Base-by-base conservation (phyloP, 805 yeast species). In the Spathaspora girioi region DNA sequence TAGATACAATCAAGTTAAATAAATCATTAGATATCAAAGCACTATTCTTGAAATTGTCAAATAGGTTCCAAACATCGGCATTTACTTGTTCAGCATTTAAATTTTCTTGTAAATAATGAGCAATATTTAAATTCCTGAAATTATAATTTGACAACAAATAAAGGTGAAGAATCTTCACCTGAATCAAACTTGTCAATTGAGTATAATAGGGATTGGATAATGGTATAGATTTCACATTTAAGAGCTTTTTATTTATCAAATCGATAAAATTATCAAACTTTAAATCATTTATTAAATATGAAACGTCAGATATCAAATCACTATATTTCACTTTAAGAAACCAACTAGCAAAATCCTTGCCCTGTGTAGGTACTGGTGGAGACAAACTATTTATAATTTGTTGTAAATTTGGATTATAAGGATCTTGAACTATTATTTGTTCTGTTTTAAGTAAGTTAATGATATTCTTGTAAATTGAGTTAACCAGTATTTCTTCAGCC, bases 271-370 rank as follows among this genome's bases (percentile, higher is more conserved):
- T 57, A 18, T 54, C 49, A 15, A 51, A 53, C 9, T 51, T 51
- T 4, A 42, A 40, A 14, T 53, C 45, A 2, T 52, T 58, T 11
- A 58, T 52, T 10, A 71, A 53, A 45, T 58, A 61, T 51, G 64
- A 68, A 50, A 61, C 67, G 54, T 73, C 77, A 8, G 69, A 62
- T 32, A 54, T 48, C 27, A 73, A 54, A 54, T 74, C 78, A 27
- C 61, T 57, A 48, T 64, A 66, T 54, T 64, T 69, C 47, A 68
- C 52, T 50, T 60, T 61, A 12, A 63, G 52, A 44, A 27, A 53
- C 15, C 17, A 27, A 41, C 38, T 35, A 12, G 38, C 35, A 17
- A 32, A 51, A n/a, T 48, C 45, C 9, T 23, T 27, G n/a, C 32
- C 46, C 11, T 41, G 20, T 27, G 23, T 17, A 20, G 47, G 15